phyloP scores from a whole-genome alignment of 345 rosid genomes.

The Populus simonii region DNA sequence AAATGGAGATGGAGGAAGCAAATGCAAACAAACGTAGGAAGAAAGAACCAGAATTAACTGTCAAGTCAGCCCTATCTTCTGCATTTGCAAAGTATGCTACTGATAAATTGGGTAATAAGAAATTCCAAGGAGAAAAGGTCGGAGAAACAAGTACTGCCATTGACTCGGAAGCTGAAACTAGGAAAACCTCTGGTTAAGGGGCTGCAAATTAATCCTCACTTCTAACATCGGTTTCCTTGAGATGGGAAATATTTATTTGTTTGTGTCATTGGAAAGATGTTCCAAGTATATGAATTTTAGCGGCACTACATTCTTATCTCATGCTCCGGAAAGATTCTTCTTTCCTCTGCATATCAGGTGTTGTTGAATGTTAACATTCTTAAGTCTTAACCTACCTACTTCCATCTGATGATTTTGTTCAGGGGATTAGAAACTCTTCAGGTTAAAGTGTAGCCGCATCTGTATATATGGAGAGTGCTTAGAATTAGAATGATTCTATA shows the following conservation, averaged over 20 bases:
- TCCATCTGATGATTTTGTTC: not conserved
- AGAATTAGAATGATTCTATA: not conserved
- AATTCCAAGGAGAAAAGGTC: constrained; percentile 16
- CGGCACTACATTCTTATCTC: not conserved
- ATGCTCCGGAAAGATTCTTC: not conserved
- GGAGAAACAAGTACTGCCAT: constrained; percentile 26
- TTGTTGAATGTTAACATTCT: not conserved
- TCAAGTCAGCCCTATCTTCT: constrained; percentile 70
- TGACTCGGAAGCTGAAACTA: constrained; percentile 16
- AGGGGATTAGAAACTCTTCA: not conserved
- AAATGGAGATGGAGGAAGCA: constrained; percentile 38
- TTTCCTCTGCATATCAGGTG: not conserved
- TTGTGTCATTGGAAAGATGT: not conserved
- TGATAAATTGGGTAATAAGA: constrained; percentile 24
- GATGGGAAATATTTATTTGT: not conserved
- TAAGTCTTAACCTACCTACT: not conserved
- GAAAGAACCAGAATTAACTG: constrained; percentile 58
- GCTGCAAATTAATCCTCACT: constrained; percentile 14
- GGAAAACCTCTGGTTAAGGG: constrained; percentile 4
- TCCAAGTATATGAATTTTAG: not conserved
- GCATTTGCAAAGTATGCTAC: constrained; percentile 70
- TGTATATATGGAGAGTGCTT: constrained; percentile 3
- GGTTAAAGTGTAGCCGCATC: not conserved
- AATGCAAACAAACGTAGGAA: constrained; percentile 44
- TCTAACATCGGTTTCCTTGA: not conserved